Conservation (phyloP, 495 filamentous ascomycete genomes). For the Xylaria intraflava region DNA sequence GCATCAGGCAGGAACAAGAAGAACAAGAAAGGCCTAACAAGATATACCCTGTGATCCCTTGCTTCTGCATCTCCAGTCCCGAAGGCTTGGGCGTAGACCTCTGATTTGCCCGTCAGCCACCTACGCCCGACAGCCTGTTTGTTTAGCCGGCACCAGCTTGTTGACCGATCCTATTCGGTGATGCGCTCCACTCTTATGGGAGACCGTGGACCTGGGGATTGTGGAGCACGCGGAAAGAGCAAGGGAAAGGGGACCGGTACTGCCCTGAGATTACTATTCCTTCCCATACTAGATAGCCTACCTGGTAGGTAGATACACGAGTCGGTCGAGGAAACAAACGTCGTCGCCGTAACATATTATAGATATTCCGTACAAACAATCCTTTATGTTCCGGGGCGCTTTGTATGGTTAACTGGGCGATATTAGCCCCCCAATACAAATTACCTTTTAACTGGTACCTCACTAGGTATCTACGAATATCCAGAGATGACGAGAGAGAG, state of each 20-base stretch:
- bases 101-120: conserved; percentile 8
- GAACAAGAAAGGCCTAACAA: too few species aligned
- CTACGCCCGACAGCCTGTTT: background rate
- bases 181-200: background rate
- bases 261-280: background rate
- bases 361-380: too few species aligned
- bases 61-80: conserved; percentile 8
- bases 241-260: background rate
- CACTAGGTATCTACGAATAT: too few species aligned
- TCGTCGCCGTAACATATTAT: background rate
- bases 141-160: background rate
- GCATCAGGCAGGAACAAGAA: background rate
- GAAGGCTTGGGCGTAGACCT: conserved; percentile 11
- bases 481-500: background rate
- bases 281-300: background rate
- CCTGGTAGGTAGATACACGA: too few species aligned
- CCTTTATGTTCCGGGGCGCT: background rate
- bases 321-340: too few species aligned
- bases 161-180: background rate
- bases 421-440: too few species aligned
- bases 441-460: too few species aligned
- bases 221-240: background rate
- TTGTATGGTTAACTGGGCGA: too few species aligned
- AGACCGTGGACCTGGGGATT: background rate
- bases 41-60: background rate